A percentile compares a stretch with the other conserved stretches of the same genome.
Evolutionary conservation across 2,329 filamentous ascomycete species (phyloP).

Genomic region (Cercospora janseana): DNA sequence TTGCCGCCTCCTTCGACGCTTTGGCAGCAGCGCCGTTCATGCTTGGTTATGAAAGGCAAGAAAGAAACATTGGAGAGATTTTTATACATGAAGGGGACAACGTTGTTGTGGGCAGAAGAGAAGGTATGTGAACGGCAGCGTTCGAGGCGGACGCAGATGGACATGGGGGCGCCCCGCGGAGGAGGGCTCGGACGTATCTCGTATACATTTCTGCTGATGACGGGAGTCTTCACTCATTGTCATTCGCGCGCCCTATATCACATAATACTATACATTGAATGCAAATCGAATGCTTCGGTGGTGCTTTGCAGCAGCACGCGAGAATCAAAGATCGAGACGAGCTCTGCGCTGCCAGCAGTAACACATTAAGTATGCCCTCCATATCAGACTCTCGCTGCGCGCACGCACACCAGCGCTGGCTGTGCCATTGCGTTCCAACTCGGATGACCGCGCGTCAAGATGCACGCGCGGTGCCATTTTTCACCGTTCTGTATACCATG

Average conservation of each 20-base stretch:
- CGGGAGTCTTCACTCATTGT: too few relatives aligned
- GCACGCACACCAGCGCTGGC: background rate
- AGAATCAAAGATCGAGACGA: constrained; percentile 2
- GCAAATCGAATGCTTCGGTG: background rate
- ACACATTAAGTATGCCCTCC: constrained; percentile 22
- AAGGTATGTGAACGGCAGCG: too few relatives aligned
- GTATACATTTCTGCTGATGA: too few relatives aligned
- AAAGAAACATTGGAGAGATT: constrained; percentile 10
- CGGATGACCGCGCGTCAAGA: background rate
- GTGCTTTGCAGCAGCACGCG: background rate
- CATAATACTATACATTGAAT: background rate
- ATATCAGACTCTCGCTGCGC: background rate
- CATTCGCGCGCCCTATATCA: too few relatives aligned
- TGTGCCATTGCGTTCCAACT: background rate
- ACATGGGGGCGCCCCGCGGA: too few relatives aligned
- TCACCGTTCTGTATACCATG: background rate
- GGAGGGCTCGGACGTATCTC: too few relatives aligned
- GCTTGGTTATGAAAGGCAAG: constrained; percentile 12
- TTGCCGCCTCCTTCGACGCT: constrained; percentile 11
- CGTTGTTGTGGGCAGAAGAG: constrained; percentile 1
- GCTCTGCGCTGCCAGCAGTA: constrained; percentile 19
- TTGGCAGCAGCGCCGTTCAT: constrained; percentile 24
- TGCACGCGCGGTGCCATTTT: too few relatives aligned
- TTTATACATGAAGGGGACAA: constrained; percentile 11
- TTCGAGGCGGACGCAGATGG: too few relatives aligned